A percentile compares a stretch with the other conserved stretches of the same genome.
phyloP scores from a whole-genome alignment of 352 stramenopile species.

The Phytopythium ostracodes region DNA sequence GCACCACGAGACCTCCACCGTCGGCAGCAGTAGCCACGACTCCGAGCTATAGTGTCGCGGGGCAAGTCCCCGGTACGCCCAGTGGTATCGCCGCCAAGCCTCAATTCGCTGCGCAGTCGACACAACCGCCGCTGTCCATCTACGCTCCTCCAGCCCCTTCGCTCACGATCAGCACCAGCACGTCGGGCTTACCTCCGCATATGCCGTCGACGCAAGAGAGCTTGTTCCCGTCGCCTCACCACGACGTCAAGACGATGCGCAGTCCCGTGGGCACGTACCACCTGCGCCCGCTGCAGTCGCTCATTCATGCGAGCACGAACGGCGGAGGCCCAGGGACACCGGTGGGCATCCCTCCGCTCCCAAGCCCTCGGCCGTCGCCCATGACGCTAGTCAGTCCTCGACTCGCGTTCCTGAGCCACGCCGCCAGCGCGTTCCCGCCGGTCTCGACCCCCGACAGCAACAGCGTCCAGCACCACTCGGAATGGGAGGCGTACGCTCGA shows the following conservation, averaged over 20 bases:
- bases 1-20: constrained; percentile 4
- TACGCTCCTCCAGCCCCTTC: constrained; percentile 3
- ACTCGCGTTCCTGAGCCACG: constrained; percentile 13
- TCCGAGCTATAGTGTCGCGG: background rate
- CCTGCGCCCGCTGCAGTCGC: constrained; percentile 41
- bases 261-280: constrained; percentile 32
- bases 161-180: constrained; percentile 9
- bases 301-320: constrained; percentile 2
- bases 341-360: constrained; percentile 1
- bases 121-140: constrained; percentile 10
- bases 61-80: background rate
- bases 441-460: constrained; percentile 14
- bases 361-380: constrained; percentile 6
- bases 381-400: constrained; percentile 14
- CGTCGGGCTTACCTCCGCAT: background rate
- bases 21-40: constrained; percentile 1
- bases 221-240: constrained; percentile 6
- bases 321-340: background rate
- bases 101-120: constrained; percentile 11
- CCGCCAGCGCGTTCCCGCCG: constrained; percentile 2
- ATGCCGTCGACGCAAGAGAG: constrained; percentile 1
- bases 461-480: constrained; percentile 18
- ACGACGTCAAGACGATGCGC: constrained; percentile 11
- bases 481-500: constrained; percentile 28
- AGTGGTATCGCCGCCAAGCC: background rate